Base-by-base conservation (phyloP, 1,284 basidiomycete genomes). In the Phellopilus nigrolimitatus region DNA sequence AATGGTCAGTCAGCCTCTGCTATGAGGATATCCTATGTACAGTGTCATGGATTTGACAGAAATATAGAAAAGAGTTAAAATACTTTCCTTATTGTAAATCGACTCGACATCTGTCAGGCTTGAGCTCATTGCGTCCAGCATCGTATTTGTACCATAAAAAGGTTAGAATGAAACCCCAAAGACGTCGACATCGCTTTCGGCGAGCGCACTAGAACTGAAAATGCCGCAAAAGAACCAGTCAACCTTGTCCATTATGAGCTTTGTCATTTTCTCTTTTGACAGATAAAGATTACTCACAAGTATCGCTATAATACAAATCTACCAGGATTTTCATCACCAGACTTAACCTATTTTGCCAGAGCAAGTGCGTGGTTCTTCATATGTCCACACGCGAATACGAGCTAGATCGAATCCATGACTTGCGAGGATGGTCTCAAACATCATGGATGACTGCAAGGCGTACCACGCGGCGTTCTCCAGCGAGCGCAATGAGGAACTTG, bases 381-480 rank as follows among this genome's bases (percentile, higher is more conserved):
- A 59, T 83, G 80, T 81, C 82, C 82, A 84, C 13, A 84, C 65
- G 4, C 81, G 70, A 47, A 82, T 76, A n/a, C 81, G 71, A 3
- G 75, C 80, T 6, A 80, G 66, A 52, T 82, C 81, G 43, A 71
- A 67, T 27, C 80, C 81, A 58, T 79, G 74, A 40, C 70, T 71
- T 6, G 66, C 62, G 8, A 83, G 65, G 49, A 84, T 83, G 0
- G 65, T 72, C 59, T 84, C 81, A 51, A 82, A 75, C 0, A n/a
- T 98, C 76, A 65, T 86, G 68, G 73, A 70, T 19, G 94, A 97
- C 62, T 97, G 86, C 63, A 60, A 73, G 39, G 64, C 66, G n/a
- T 75, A 84, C 49, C 78, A 79, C 57, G 73, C 78, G 40, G 72
- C 66, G 12, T 73, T 97, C 49, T 69, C 84, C 47, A 70, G 73